phyloP scores from a whole-genome alignment of 345 rosid species.

The Pistacia atlantica region DNA sequence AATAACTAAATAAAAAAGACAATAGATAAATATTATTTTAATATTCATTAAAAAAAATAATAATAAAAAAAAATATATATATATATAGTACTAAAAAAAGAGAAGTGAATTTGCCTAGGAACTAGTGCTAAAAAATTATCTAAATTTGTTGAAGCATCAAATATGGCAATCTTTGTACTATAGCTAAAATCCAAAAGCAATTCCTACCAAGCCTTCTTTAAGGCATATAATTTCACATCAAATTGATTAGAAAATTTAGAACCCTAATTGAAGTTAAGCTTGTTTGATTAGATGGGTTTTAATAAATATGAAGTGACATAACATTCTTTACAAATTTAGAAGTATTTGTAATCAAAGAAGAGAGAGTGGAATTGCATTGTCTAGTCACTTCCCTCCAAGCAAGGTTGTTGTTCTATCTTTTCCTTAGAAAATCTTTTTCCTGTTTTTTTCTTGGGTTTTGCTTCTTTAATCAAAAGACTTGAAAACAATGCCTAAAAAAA shows the following conservation, averaged over 20 bases:
- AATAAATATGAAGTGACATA: slow-evolving; percentile 10
- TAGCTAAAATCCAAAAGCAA: not conserved
- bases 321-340: not conserved
- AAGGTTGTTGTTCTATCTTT: slow-evolving; percentile 6
- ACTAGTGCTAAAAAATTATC: not conserved
- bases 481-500: not conserved
- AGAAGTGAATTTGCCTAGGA: not conserved
- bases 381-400: slow-evolving; percentile 6
- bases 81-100: not conserved
- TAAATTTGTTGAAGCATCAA: slow-evolving; percentile 17
- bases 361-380: not conserved
- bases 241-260: not conserved
- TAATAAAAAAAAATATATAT: no score
- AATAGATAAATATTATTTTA: no score
- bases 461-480: not conserved
- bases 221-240: slow-evolving; percentile 8
- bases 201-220: not conserved
- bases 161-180: slow-evolving; percentile 10
- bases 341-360: not conserved
- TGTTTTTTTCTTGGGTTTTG: not conserved
- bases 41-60: not conserved
- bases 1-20: no score
- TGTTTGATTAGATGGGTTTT: not conserved
- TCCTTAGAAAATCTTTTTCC: not conserved
- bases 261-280: no score